Evolutionary conservation across 2,329 filamentous ascomycete genomes (phyloP).

Genomic region (Immersiporthe knoxdaviesiana): DNA sequence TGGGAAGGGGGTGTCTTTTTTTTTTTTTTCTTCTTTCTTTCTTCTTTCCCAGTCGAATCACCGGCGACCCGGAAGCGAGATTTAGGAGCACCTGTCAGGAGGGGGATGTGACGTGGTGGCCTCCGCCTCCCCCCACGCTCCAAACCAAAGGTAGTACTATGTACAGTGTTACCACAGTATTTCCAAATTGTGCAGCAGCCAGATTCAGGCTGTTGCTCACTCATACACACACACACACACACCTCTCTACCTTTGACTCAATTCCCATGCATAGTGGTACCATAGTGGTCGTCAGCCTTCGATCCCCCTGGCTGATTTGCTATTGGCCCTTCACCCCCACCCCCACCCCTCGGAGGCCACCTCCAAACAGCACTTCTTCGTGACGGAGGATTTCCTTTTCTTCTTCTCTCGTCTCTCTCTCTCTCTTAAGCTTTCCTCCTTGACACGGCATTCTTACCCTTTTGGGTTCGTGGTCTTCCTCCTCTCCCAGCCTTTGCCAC

Average conservation of each 20-base stretch:
- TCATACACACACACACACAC: not conserved
- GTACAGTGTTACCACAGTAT: not conserved
- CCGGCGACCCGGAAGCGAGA: constrained; percentile 9
- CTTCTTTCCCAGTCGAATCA: not conserved
- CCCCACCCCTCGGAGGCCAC: no score
- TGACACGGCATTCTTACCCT: not conserved
- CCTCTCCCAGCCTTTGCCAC: not conserved
- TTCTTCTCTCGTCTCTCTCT: not conserved
- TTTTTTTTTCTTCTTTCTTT: not conserved
- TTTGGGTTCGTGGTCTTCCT: not conserved
- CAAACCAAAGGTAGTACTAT: not conserved
- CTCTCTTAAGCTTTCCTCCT: not conserved
- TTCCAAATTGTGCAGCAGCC: not conserved
- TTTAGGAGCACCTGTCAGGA: constrained; percentile 6
- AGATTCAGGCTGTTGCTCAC: constrained; percentile 2
- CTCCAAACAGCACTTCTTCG: not conserved
- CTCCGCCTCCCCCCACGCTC: not conserved
- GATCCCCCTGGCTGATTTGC: not conserved
- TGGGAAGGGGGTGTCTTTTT: not conserved
- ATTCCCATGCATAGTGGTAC: no score
- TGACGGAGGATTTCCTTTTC: not conserved
- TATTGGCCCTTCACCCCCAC: not conserved
- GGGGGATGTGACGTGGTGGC: not conserved
- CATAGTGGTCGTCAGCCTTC: no score
- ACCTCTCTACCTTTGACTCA: not conserved